Evolutionary conservation across 2,329 filamentous ascomycete genomes (phyloP).

Genomic region (Daldinia eschscholtzii): DNA sequence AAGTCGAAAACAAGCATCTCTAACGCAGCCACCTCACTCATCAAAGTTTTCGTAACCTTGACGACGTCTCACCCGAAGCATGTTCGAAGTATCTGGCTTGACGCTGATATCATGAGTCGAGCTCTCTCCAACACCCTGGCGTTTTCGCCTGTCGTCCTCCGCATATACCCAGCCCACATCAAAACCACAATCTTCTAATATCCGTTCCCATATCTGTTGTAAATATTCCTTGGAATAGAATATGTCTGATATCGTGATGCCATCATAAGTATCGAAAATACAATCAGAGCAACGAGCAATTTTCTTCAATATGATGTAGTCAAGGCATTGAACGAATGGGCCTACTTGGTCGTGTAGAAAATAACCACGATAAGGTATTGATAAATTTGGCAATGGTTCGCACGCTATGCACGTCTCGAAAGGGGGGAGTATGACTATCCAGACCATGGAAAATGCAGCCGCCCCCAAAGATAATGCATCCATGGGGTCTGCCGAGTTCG

Average conservation of each 20-base stretch:
- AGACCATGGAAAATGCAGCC: background rate
- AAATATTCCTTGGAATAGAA: background rate
- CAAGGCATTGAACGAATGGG: constrained; percentile 2
- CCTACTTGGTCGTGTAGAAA: background rate
- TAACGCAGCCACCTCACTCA: constrained; percentile 3
- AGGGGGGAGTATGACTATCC: no score
- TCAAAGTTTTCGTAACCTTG: constrained; percentile 26
- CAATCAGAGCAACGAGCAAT: constrained; percentile 29
- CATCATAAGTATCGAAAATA: constrained; percentile 25
- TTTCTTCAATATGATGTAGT: constrained; percentile 31
- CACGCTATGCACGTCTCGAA: background rate
- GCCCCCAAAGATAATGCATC: background rate
- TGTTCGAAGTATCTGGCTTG: constrained; percentile 16
- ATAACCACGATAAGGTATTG: background rate
- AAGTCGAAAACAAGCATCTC: background rate
- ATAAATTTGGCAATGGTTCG: background rate
- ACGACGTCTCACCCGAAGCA: constrained; percentile 23
- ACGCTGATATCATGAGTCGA: constrained; percentile 41
- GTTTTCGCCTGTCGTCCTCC: constrained; percentile 35
- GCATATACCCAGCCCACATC: constrained; percentile 37
- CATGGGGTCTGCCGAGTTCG: background rate
- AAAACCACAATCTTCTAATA: constrained; percentile 38
- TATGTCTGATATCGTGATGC: background rate
- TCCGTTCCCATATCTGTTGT: constrained; percentile 31
- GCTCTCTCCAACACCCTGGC: constrained; percentile 29